These are phyloP conservation scores for Persicaria tinctoria DNA, from an alignment of 148 eudicot species.

Conservation along the genomic window DNA sequence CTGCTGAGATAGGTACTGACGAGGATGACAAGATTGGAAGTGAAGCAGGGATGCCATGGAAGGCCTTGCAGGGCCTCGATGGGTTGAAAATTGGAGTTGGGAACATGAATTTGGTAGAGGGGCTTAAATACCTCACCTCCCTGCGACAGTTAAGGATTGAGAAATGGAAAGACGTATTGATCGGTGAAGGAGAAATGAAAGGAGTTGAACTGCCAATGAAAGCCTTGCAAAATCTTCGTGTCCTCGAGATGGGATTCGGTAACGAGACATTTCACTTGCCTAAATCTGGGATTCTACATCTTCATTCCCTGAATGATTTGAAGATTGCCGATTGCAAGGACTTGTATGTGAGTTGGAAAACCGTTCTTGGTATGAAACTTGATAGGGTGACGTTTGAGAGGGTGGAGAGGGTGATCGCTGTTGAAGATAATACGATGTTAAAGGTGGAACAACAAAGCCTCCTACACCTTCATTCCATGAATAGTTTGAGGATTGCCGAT, in stretches of 20 bases:
- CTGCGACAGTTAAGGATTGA: rapidly evolving
- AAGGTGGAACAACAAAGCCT: background rate
- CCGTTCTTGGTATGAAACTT: too few relatives aligned
- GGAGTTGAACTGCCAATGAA: background rate
- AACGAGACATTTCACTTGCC: too few relatives aligned
- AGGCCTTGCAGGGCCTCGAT: background rate
- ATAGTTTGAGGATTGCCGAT: background rate
- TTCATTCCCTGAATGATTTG: too few relatives aligned
- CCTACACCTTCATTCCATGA: background rate
- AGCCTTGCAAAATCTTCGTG: background rate
- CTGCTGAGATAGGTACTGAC: background rate
- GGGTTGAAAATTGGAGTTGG: background rate
- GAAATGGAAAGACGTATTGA: too few relatives aligned
- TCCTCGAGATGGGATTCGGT: too few relatives aligned
- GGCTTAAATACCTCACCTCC: background rate
- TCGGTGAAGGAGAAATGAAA: too few relatives aligned
- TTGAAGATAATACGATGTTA: too few relatives aligned
- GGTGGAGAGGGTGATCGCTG: too few relatives aligned
- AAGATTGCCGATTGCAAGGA: too few relatives aligned
- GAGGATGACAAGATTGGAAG: background rate
- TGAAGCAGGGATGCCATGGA: background rate
- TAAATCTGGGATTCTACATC: too few relatives aligned
- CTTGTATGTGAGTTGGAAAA: too few relatives aligned
- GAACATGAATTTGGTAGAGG: background rate
- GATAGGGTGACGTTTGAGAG: too few relatives aligned